Evolutionary conservation across 2,329 filamentous ascomycete genomes (phyloP), one percentile per base, ranked within the genome.

Genomic region (Fusarium concolor): DNA sequence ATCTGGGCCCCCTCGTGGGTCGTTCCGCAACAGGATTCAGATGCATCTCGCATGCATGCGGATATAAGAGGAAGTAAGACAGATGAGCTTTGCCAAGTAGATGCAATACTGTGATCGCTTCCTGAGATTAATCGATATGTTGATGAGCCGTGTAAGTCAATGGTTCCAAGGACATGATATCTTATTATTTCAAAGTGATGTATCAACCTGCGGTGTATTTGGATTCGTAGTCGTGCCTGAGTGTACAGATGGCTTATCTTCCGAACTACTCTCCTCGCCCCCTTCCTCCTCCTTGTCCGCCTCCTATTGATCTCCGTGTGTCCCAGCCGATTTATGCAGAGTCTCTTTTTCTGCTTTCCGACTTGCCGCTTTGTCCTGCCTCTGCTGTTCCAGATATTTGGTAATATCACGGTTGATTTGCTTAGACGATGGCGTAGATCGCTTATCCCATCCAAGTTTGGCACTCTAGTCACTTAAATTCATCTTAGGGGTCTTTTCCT

Each of bases 371-470:
- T 47, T 47, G 15, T 28, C 44, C 44, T 33, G 28, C 26, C 44
- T 47, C 44, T 33, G 24, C 22, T 47, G 17, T 20, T 47, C 44
- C 26, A 47, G 15, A 31, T 47, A 47, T n/a, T 47, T 47, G 9
- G 17, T 18, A 33, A 47, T 33, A n/a, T 18, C 44, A 28, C 18
- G 31, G 12, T 31, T 47, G 11, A 47, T 47, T 47, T 28, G 11
- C 44, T 47, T 47, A 10, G 44, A 47, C 26, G 44, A 47, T 47
- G 44, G 44, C 28, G 44, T 46, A 24, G 43, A 46, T 18, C 43
- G 43, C 18, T 24, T 46, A 46, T 46, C 43, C 43, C 43, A 46
- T 46, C 26, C 43, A 46, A 46, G 43, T 33, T 46, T 46, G 24
- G 24, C 43, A 31, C 43, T 46, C 26, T 46, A 14, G 26, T 28